Base-by-base conservation (phyloP, 1,284 basidiomycete species). In the Tremellales sp. region DNA sequence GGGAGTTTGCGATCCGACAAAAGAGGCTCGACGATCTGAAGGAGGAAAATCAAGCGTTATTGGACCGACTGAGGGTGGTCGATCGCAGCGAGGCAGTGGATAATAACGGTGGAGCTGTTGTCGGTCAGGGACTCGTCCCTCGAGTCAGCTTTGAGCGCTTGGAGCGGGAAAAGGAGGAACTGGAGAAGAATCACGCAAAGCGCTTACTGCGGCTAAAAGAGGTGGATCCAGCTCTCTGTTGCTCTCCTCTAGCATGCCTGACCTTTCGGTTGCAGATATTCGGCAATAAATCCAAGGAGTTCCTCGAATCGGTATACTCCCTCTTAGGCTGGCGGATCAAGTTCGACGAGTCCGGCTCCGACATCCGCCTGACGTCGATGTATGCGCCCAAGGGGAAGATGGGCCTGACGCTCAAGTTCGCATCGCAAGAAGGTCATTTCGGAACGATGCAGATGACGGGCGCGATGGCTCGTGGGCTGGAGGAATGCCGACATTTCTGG, bases 241-340 rank as follows among this genome's bases (percentile, higher is more conserved):
- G 29, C 40, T 36, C 13, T 26, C 14, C 12, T 25, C 41, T 38
- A 29, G 46, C 43, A n/a, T 32, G 27, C 31, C 32, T 36, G 21
- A 19, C 31, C 21, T 8, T 39, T 40, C 38, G 27, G 13, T 25
- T 6, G 7, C 54, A 74, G 70, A 65, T 66, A 29, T 78, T 78
- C 54, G 67, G 70, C 5, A 70, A 70, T 36, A 78, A 78, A 57
- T 76, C 76, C 4, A 74, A 75, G 57, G 75, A 78, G 49, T 77
- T 79, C 58, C 70, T 78, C 5, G 75, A 78, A 55, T 75, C 77
- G 3, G 74, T 79, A 38, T 74, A 75, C 50, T 76, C 74, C 9
- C 68, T 80, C 6, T 75, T 80, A 43, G 78, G 78, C 5, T 80
- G 76, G 71, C 72, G 76, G 18, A 73, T 80, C 63, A 72, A 75